Evolutionary conservation across 108 stramenopile species (phyloP), one percentile per base, ranked within the genome.

Genomic region (Cafeteria roenbergensis): DNA sequence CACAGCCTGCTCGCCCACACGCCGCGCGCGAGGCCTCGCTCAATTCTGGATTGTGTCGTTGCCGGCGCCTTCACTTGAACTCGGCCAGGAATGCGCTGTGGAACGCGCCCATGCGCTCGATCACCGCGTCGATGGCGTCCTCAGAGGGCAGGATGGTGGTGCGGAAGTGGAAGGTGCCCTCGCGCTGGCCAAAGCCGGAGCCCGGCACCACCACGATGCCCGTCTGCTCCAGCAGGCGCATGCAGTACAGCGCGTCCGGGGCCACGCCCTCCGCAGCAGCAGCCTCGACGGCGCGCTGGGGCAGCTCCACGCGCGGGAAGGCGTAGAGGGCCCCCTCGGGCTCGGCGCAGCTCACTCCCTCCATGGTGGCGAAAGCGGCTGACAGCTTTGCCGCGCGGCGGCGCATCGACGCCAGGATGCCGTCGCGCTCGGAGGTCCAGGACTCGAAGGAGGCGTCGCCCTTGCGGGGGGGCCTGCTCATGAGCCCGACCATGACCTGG

Each of bases 151-250:
- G 70, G 69, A 97, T 91, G 12, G 95, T 97, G 25, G 93, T 97
- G 32, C 95, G 85, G 81, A 95, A 92, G 62, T 94, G 93, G 66
- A 70, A 86, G 9, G 93, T 87, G 26, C 91, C 93, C 33, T 83
- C 80, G 58, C 75, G 77, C 76, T 97, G 95, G 24, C 88, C 90
- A 79, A 97, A 97, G 0, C 95, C 95, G 51, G 81, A 84, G 27
- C 91, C 95, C 12, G 95, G 95, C 6, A 97, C 95, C 9, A 91
- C 88, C 36, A 91, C 87, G 54, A 97, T 87, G 37, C 95, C 95
- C 4, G 91, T 92, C 1, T 70, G 68, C 53, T 95, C 87, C 66
- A 95, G 71, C 32, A 97, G 69, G 28, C 81, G 79, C 1, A 98
- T 69, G 61, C 90, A 89, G 73, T 98, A 98, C 30, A 94, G 65